Base-by-base conservation (phyloP, 1,139 yeast genomes). In the Magnusiomyces fungicola region DNA sequence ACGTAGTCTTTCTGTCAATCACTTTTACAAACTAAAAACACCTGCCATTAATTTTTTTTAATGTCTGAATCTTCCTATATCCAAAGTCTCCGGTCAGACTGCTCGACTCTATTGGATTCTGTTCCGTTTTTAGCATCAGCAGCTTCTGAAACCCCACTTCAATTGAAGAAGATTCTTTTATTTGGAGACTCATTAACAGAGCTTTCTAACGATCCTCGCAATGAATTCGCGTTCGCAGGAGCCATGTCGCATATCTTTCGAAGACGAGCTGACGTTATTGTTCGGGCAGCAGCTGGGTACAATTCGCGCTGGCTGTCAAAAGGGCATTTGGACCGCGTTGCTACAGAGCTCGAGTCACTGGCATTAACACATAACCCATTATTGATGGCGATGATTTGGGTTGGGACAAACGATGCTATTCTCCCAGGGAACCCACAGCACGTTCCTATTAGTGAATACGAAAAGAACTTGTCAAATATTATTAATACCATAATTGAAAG, bases 381-480 rank as follows among this genome's bases (percentile, higher is more conserved):
- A n/a, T 50, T 47, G 9, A 46, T 52, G 40, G 43, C 47, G 7
- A 23, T 53, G 18, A 16, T 54, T 14, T 41, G 51, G 25, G 36
- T 54, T 2, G 56, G 56, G 1, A 51, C 56, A 16, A 54, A 54
- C 30, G 56, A 54, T 27, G 47, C 50, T 10, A 50, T 54, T 10
- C 44, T 53, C 7, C 49, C 51, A n/a, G 56, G 56, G 14, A 53
- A 53, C 42, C 52, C 53, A 1, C 56, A 54, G 25, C 54, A 54
- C 40, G 55, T 54, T 38, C 48, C 44, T 14, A 33, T 48, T 14
- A 37, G 41, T 4, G 47, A 46, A 18, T 53, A 42, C 25, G 34
- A 43, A 25, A 24, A 30, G 10, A 51, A 46, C 23, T 29, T 54
- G 14, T 22, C 12, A 10, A 24, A 38, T 1, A 21, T 47, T 7